Conservation (phyloP, 1,284 basidiomycete species). For the Ceratobasidium sp. region DNA sequence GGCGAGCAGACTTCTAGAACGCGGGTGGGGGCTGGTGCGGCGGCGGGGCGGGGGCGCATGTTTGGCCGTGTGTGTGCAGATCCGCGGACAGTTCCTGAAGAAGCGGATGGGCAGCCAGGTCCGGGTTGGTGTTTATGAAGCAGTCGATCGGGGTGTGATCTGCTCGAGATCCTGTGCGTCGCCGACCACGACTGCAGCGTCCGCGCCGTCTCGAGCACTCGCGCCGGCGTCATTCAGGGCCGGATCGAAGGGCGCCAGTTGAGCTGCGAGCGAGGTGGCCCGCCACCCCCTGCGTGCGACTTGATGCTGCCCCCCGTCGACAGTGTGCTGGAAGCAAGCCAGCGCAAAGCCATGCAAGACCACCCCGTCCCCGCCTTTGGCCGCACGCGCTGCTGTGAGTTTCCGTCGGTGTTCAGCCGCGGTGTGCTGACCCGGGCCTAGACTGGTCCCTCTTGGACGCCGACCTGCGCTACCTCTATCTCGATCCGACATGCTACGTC, state of each 20-base stretch:
- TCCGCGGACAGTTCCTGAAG: slow-evolving; percentile 24
- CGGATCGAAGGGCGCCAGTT: slow-evolving; percentile 2
- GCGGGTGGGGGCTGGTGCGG: background rate
- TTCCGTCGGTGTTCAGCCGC: background rate
- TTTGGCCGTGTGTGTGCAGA: background rate
- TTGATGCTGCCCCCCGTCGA: slow-evolving; percentile 10
- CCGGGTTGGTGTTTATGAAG: slow-evolving; percentile 5
- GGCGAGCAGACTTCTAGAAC: background rate
- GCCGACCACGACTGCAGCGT: slow-evolving; percentile 1
- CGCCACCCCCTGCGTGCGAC: background rate
- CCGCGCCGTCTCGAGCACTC: background rate
- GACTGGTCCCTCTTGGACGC: slow-evolving; percentile 78
- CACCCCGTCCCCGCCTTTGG: slow-evolving; percentile 25
- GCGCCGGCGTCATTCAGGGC: slow-evolving; percentile 11
- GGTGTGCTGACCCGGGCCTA: slow-evolving; percentile 44
- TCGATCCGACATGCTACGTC: slow-evolving; percentile 82
- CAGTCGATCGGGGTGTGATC: slow-evolving; percentile 30
- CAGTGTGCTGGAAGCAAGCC: slow-evolving; percentile 24
- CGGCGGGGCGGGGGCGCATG: no score
- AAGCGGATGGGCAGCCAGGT: slow-evolving; percentile 6
- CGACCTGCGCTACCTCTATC: slow-evolving; percentile 83
- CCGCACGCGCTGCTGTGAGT: slow-evolving; percentile 25
- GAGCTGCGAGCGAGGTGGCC: background rate
- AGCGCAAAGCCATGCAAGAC: slow-evolving; percentile 3
- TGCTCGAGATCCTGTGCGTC: slow-evolving; percentile 9